Conservation (phyloP, 2,329 filamentous ascomycete genomes). For the Nakataea oryzae region DNA sequence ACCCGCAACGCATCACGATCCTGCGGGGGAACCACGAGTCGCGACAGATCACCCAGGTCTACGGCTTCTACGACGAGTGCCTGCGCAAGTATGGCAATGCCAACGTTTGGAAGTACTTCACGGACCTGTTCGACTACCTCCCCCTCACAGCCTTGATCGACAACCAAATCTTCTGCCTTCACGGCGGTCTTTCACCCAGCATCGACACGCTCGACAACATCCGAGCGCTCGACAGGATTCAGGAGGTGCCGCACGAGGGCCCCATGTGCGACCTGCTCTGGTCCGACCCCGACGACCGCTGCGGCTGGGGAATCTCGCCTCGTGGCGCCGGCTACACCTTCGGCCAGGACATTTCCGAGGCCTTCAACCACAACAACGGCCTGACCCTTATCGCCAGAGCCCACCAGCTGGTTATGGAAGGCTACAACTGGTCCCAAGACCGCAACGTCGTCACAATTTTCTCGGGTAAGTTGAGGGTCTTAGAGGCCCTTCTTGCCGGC, state of each 20-base stretch:
- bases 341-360: conserved; percentile 94
- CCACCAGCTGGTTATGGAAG: conserved; percentile 98
- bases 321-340: conserved; percentile 93
- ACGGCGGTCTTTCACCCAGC: conserved; percentile 92
- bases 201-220: conserved; percentile 96
- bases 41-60: conserved; percentile 97
- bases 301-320: conserved; percentile 91
- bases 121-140: conserved; percentile 97
- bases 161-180: conserved; percentile 98
- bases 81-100: conserved; percentile 98
- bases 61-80: conserved; percentile 99
- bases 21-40: conserved; percentile 98
- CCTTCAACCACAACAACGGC: conserved; percentile 98
- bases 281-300: conserved; percentile 96
- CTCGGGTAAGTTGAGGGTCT: conserved; percentile 50
- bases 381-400: conserved; percentile 90
- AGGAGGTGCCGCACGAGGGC: conserved; percentile 96
- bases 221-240: conserved; percentile 85
- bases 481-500: not conserved
- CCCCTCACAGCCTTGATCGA: conserved; percentile 95
- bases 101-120: conserved; percentile 99
- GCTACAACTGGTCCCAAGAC: conserved; percentile 99
- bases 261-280: conserved; percentile 97
- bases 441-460: conserved; percentile 98
- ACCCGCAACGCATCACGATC: conserved; percentile 95